These are phyloP conservation scores for Lachnellula subtilissima DNA, from an alignment of 2,329 filamentous ascomycete genomes.

Conservation along the genomic window DNA sequence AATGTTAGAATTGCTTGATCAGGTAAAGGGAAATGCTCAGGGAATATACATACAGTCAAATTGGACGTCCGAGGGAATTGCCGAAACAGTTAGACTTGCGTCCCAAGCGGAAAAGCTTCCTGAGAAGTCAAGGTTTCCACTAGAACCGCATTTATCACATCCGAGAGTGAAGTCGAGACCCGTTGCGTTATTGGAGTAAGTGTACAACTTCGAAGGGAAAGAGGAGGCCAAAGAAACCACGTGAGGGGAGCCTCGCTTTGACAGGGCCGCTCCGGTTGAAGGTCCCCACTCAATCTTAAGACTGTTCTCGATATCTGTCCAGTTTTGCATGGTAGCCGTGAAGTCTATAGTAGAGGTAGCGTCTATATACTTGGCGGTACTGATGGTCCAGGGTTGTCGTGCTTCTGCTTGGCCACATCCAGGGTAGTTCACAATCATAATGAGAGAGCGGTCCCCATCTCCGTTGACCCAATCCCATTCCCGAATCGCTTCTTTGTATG, in stretches of 20 bases:
- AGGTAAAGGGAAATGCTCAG: too few relatives aligned
- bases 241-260: background rate
- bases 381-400: slow-evolving; percentile 7
- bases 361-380: background rate
- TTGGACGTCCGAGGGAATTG: background rate
- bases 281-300: slow-evolving; percentile 3
- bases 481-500: slow-evolving; percentile 1
- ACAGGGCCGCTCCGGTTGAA: background rate
- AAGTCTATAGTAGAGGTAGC: slow-evolving; percentile 4
- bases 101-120: background rate
- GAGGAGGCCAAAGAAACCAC: background rate
- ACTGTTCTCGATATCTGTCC: slow-evolving; percentile 2
- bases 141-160: slow-evolving; percentile 4
- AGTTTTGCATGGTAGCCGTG: slow-evolving; percentile 1
- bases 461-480: slow-evolving; percentile 11
- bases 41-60: too few relatives aligned
- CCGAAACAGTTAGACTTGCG: background rate
- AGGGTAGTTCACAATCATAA: slow-evolving; percentile 10
- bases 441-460: background rate
- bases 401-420: background rate
- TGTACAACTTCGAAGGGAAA: background rate
- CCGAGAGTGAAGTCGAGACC: slow-evolving; percentile 1
- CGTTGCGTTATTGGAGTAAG: background rate
- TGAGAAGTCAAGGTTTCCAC: slow-evolving; percentile 1
- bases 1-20: too few relatives aligned